Evolutionary conservation across 805 yeast species (phyloP).

Genomic region (Barnettozyma botsteinii): DNA sequence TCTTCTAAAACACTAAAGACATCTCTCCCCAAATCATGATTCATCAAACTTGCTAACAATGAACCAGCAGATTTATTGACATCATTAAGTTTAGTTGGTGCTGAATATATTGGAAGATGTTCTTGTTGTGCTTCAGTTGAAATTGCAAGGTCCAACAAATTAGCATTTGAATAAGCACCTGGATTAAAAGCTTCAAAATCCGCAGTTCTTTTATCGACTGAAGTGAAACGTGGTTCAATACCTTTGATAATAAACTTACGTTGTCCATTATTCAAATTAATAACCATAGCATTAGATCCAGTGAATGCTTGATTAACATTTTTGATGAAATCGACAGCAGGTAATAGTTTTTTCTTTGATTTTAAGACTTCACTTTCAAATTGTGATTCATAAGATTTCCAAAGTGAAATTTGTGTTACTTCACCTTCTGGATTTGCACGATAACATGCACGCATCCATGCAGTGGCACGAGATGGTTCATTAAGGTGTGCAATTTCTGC

Average conservation of each 20-base stretch:
- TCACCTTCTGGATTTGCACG: conserved; percentile 73
- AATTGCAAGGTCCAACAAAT: conserved; percentile 1
- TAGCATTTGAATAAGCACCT: conserved; percentile 3
- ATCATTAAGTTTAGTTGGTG: conserved; percentile 32
- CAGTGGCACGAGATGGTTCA: conserved; percentile 88
- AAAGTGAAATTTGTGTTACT: conserved; percentile 89
- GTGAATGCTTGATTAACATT: conserved; percentile 88
- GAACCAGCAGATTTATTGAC: conserved; percentile 35
- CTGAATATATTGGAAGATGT: conserved; percentile 18
- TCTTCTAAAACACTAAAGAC: conserved; percentile 29
- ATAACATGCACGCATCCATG: conserved; percentile 92
- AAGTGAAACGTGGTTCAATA: conserved; percentile 72
- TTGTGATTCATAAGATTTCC: conserved; percentile 91
- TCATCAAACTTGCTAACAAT: conserved; percentile 31
- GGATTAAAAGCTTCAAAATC: conserved; percentile 34
- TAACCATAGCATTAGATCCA: conserved; percentile 89
- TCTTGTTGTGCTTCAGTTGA: conserved; percentile 14
- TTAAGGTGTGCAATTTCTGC: conserved; percentile 56
- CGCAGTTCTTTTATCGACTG: conserved; percentile 45
- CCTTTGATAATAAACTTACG: conserved; percentile 91
- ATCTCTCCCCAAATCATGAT: conserved; percentile 28
- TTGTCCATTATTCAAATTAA: conserved; percentile 55
- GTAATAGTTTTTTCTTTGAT: conserved; percentile 59
- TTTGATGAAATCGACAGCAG: conserved; percentile 95
- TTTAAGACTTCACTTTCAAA: conserved; percentile 55